Conservation (phyloP, 352 stramenopile genomes). For the Stramenopiles sp. region DNA sequence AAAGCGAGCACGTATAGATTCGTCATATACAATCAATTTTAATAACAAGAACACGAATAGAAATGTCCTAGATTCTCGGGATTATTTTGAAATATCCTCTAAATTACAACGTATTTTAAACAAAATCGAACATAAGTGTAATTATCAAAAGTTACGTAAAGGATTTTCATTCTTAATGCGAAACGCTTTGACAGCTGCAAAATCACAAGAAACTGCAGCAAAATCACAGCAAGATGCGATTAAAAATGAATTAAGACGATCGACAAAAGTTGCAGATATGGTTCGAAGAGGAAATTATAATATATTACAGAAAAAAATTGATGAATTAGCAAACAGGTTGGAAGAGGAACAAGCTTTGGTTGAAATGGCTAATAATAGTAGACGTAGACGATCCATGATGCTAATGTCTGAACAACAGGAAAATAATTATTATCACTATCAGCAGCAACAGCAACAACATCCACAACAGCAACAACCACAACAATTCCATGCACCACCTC, state of each 20-base stretch:
- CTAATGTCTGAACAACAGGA: neutral
- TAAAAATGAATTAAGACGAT: neutral
- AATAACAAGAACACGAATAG: neutral
- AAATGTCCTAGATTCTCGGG: neutral
- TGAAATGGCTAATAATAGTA: neutral
- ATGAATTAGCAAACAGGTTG: neutral
- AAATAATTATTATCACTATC: neutral
- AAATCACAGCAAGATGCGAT: neutral
- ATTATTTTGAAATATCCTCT: neutral
- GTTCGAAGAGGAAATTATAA: neutral
- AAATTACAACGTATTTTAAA: neutral
- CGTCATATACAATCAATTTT: neutral
- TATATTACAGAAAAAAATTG: neutral
- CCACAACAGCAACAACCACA: neutral
- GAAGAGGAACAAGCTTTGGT: neutral
- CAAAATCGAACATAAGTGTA: neutral
- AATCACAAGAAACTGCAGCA: neutral
- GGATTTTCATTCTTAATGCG: neutral
- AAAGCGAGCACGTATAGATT: neutral
- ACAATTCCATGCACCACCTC: neutral
- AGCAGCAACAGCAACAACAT: neutral
- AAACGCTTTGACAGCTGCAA: neutral
- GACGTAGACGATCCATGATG: neutral
- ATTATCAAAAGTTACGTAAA: neutral
- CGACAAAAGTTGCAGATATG: neutral